Evolutionary conservation across 805 yeast species (phyloP).

Genomic region (Ogataea angusta): DNA sequence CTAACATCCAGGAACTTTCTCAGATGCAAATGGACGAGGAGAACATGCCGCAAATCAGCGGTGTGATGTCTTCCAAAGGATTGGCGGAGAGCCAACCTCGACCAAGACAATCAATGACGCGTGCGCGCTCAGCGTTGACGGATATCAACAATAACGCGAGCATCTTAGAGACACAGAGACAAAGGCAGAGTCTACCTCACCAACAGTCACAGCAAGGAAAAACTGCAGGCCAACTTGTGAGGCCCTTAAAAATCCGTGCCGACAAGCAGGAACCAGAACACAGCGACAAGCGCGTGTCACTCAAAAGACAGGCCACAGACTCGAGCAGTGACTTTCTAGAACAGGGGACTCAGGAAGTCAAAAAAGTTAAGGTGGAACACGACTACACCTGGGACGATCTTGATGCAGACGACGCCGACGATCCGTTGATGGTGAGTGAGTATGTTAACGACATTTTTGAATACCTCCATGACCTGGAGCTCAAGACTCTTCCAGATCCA

Average conservation of each 20-base stretch:
- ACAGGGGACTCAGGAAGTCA: constrained; percentile 28
- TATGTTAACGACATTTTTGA: constrained; percentile 85
- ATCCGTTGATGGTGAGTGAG: constrained; percentile 88
- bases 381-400: constrained; percentile 64
- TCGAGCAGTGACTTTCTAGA: constrained; percentile 40
- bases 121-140: constrained; percentile 28
- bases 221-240: constrained; percentile 11
- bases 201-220: constrained; percentile 12
- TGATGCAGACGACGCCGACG: constrained; percentile 66
- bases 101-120: constrained; percentile 19
- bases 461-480: constrained; percentile 70
- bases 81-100: constrained; percentile 10
- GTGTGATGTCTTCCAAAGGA: constrained; percentile 9
- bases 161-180: constrained; percentile 10
- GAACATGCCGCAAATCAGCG: constrained; percentile 23
- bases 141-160: constrained; percentile 25
- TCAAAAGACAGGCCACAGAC: constrained; percentile 57
- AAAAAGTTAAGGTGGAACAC: constrained; percentile 35
- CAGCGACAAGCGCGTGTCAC: constrained; percentile 32
- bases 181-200: constrained; percentile 19
- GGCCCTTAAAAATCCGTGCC: constrained; percentile 14
- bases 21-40: constrained; percentile 32
- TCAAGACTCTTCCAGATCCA: constrained; percentile 69
- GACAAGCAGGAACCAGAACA: constrained; percentile 25
- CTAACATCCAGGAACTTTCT: constrained; percentile 19